phyloP scores from a whole-genome alignment of 208 protist species.

The Crithidia brevicula region DNA sequence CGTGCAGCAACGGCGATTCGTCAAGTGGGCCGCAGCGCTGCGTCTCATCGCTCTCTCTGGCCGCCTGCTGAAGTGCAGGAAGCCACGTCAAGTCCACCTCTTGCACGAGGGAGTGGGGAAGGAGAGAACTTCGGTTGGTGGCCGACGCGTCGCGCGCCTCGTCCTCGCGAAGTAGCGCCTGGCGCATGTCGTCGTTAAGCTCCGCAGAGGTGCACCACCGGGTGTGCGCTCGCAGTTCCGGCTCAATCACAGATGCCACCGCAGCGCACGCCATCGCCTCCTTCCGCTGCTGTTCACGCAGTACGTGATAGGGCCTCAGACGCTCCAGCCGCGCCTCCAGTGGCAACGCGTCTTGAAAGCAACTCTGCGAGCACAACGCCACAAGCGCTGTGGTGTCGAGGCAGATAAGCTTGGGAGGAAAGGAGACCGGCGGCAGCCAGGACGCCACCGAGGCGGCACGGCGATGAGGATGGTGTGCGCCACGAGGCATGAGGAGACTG shows the following conservation, averaged over 20 bases:
- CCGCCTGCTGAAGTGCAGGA: not conserved
- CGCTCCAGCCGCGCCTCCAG: constrained; percentile 22
- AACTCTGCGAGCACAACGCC: constrained; percentile 71
- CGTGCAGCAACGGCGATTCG: constrained; percentile 15
- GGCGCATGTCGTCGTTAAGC: constrained; percentile 24
- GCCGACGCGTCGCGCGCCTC: not conserved
- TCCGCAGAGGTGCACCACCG: constrained; percentile 23
- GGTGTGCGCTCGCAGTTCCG: constrained; percentile 38
- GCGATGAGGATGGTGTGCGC: no score
- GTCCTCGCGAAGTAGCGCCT: constrained; percentile 8
- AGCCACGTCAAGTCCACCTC: constrained; percentile 17
- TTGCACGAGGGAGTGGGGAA: constrained; percentile 4
- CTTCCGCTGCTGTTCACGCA: constrained; percentile 58
- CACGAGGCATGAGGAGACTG: no score
- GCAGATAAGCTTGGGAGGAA: constrained; percentile 42
- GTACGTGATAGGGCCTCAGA: constrained; percentile 43
- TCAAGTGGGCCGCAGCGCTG: not conserved
- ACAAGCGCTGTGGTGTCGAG: constrained; percentile 81
- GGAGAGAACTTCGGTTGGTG: not conserved
- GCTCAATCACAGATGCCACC: constrained; percentile 40
- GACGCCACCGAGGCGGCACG: not conserved
- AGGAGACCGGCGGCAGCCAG: constrained; percentile 26
- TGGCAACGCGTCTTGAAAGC: constrained; percentile 36
- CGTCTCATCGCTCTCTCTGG: no score
- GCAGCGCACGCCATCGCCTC: constrained; percentile 47